A percentile compares a stretch with the other conserved stretches of the same genome.
phyloP scores from a whole-genome alignment of 352 stramenopile species.

The Pythium utonaiense region DNA sequence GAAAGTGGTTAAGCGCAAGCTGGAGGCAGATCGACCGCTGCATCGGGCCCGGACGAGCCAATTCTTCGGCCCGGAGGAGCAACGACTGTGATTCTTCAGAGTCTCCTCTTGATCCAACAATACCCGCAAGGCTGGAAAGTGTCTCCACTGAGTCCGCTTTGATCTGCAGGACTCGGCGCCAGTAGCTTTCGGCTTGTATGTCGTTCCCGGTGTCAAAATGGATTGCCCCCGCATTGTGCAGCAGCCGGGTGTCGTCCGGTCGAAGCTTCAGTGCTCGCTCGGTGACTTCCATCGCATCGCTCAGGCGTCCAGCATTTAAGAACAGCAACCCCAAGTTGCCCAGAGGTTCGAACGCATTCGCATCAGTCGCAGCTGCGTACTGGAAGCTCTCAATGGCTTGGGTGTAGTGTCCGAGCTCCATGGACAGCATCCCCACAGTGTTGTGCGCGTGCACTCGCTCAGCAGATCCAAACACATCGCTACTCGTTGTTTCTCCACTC shows the following conservation, averaged over 20 bases:
- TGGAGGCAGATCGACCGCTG: conserved; percentile 18
- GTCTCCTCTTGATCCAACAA: conserved; percentile 24
- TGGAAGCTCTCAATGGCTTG: conserved; percentile 19
- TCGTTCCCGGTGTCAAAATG: conserved; percentile 4
- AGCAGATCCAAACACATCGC: not conserved
- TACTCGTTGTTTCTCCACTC: not conserved
- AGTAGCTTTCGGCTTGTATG: conserved; percentile 13
- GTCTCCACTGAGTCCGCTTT: conserved; percentile 13
- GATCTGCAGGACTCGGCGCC: conserved; percentile 4
- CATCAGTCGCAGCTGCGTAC: conserved; percentile 5
- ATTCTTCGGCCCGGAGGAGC: not conserved
- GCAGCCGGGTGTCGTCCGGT: conserved; percentile 18
- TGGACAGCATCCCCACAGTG: conserved; percentile 26
- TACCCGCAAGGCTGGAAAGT: conserved; percentile 17
- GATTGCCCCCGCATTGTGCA: conserved; percentile 30
- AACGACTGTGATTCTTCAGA: not conserved
- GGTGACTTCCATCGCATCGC: conserved; percentile 15
- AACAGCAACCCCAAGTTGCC: conserved; percentile 24
- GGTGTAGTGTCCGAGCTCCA: not conserved
- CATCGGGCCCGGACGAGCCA: not conserved
- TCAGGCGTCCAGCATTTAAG: conserved; percentile 5
- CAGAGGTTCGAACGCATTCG: conserved; percentile 12
- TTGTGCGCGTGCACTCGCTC: conserved; percentile 24
- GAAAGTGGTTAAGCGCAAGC: conserved; percentile 20
- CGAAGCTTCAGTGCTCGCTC: conserved; percentile 9